Percentiles rank a stretch among this genome's conserved stretches.
These are phyloP conservation scores for Eucalyptus marginata DNA, from an alignment of 345 rosid genomes.

Conservation along the genomic window DNA sequence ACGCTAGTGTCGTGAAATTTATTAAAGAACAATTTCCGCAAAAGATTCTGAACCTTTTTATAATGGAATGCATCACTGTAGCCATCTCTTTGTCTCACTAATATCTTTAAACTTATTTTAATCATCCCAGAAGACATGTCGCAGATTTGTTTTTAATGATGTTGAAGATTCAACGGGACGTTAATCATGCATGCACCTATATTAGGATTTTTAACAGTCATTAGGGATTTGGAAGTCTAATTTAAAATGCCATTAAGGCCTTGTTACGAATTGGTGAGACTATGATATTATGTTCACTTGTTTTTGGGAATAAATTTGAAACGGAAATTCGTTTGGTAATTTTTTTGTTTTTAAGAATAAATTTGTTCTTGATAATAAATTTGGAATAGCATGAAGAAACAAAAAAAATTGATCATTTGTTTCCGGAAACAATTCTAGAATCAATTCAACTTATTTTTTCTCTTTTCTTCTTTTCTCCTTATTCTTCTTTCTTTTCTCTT, in stretches of 20 bases:
- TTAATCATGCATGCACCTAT: no score
- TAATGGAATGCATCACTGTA: background rate
- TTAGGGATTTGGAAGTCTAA: no score
- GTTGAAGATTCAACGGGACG: background rate
- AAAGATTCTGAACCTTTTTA: background rate
- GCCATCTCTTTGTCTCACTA: background rate
- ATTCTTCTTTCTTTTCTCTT: no score
- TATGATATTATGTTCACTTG: no score
- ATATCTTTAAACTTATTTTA: background rate
- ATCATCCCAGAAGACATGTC: background rate
- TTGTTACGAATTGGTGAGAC: no score
- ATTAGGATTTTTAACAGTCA: no score
- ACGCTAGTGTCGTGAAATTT: background rate
- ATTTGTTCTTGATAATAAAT: fast-evolving
- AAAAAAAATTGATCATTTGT: fast-evolving
- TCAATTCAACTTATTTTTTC: fast-evolving
- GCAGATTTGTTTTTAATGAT: background rate
- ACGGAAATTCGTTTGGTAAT: fast-evolving
- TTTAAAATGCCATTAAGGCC: no score
- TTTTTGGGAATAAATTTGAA: fast-evolving
- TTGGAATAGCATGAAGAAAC: fast-evolving
- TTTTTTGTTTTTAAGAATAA: fast-evolving
- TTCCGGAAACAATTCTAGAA: fast-evolving
- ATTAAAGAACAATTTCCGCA: background rate
- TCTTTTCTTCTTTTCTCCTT: no score